Evolutionary conservation across 176 grass and related monocot species (phyloP), one percentile per base, ranked within the genome.

Genomic region (barley (Hordeum vulgare)): DNA sequence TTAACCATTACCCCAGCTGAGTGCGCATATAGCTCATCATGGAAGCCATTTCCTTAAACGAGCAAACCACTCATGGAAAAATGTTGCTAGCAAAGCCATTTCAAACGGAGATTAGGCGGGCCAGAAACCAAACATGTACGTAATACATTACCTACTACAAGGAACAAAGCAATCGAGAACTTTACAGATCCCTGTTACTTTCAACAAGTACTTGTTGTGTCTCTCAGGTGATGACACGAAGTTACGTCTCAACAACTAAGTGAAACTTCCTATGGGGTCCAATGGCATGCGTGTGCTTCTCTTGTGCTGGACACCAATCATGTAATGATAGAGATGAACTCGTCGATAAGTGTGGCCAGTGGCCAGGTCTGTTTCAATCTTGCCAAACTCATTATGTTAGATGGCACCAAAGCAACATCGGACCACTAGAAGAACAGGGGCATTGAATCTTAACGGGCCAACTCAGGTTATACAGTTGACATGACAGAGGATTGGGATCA

Each of bases 371-470:
- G 51, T 63, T 74, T 81, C 78, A 85, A 83, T 77, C 79, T 29
- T 80, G 65, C 88, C 85, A 61, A 90, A 75, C 82, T 73, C 33
- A 87, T 73, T 75, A 86, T 82, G 51, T 74, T 73, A 84, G 47
- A 88, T 70, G 56, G 54, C 67, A 90, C 80, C 83, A 80, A 66
- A 85, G 65, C 74, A 88, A 57, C 65, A 69, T 17, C 75, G 77
- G 88, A 75, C 80, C 68, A 82, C 71, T 42, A 37, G 58, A 77
- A 64, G 65, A 75, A 64, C 3, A 26, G 40, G 71, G 25, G 26
- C 73, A 82, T 12, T 82, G 57, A 86, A 86, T 82, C 84, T 83
- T 59, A 57, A 83, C 66, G 79, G 79, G 71, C 36, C 83, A 90
- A 57, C 69, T 58, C 61, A 74, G 61, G n/a, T 58, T 66, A 66